phyloP scores from a whole-genome alignment of 495 filamentous ascomycete genomes.

The Hypoxylon fuscum region DNA sequence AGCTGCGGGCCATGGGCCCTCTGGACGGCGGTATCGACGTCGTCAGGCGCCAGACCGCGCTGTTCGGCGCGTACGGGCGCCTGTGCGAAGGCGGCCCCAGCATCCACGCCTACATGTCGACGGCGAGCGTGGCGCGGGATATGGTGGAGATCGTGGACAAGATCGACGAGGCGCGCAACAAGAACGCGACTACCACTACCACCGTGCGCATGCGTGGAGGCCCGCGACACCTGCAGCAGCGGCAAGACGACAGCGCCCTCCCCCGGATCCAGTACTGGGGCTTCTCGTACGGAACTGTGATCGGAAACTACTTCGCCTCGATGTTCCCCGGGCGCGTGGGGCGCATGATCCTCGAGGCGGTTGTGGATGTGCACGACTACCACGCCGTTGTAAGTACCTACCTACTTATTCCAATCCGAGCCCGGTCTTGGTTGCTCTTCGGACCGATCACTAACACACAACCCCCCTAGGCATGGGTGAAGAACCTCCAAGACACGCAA shows the following conservation, averaged over 20 bases:
- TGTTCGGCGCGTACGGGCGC: slow-evolving; percentile 36
- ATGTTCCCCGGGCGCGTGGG: slow-evolving; percentile 56
- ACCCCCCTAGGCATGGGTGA: slow-evolving; percentile 46
- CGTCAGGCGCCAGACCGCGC: slow-evolving; percentile 39
- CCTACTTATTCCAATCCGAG: too few relatives aligned
- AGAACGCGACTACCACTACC: slow-evolving; percentile 7
- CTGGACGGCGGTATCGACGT: slow-evolving; percentile 22
- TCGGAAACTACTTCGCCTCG: slow-evolving; percentile 61
- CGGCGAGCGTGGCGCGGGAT: slow-evolving; percentile 49
- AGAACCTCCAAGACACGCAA: slow-evolving; percentile 60
- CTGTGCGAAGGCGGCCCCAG: slow-evolving; percentile 24
- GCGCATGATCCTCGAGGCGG: slow-evolving; percentile 49
- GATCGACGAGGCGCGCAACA: slow-evolving; percentile 41
- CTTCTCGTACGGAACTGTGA: slow-evolving; percentile 67
- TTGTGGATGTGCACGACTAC: slow-evolving; percentile 50
- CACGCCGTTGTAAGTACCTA: slow-evolving; percentile 24
- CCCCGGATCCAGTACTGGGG: slow-evolving; percentile 64
- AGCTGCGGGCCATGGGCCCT: slow-evolving; percentile 28
- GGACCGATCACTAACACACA: slow-evolving; percentile 15
- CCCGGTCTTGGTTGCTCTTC: too few relatives aligned
- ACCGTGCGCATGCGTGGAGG: slow-evolving; percentile 6
- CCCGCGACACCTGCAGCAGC: background rate
- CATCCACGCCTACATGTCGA: slow-evolving; percentile 31
- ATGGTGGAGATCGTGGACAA: slow-evolving; percentile 55
- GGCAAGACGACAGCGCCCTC: slow-evolving; percentile 18